These are phyloP conservation scores for Leccinum pellstonianum DNA, from an alignment of 768 basidiomycete genomes.

Conservation along the genomic window DNA sequence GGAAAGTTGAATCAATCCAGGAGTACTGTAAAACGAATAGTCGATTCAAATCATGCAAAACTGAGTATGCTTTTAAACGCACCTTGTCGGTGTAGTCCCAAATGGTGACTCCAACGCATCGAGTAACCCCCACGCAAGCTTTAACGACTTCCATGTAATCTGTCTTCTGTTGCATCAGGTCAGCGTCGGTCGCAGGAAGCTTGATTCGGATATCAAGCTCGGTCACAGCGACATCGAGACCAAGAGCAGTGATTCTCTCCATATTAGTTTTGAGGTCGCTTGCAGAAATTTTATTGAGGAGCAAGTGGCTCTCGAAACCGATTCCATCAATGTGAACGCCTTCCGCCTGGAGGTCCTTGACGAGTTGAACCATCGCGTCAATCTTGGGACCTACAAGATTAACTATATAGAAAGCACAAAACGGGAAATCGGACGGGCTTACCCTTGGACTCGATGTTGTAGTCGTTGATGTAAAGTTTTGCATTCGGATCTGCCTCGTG, in stretches of 20 bases:
- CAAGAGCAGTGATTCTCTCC: constrained; percentile 53
- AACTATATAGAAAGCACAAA: background rate
- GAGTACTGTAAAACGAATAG: constrained; percentile 8
- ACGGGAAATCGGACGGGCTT: constrained; percentile 8
- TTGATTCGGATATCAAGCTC: constrained; percentile 67
- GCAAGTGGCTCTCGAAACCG: constrained; percentile 60
- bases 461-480: constrained; percentile 35
- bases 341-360: constrained; percentile 44
- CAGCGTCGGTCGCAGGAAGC: constrained; percentile 44
- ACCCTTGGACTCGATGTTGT: constrained; percentile 25
- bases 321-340: constrained; percentile 59
- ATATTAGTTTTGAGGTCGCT: constrained; percentile 45
- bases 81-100: constrained; percentile 44
- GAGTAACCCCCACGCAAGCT: constrained; percentile 42
- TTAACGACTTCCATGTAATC: constrained; percentile 55
- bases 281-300: constrained; percentile 55
- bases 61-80: background rate
- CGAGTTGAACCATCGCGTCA: constrained; percentile 55
- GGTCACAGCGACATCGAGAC: constrained; percentile 67
- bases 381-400: constrained; percentile 25
- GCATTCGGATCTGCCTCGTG: constrained; percentile 29
- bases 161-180: constrained; percentile 49
- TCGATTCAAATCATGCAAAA: constrained; percentile 13
- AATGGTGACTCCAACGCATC: constrained; percentile 38
- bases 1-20: constrained; percentile 11